These are phyloP conservation scores for Citrus sinensis DNA, from an alignment of 345 rosid genomes.

Conservation along the genomic window DNA sequence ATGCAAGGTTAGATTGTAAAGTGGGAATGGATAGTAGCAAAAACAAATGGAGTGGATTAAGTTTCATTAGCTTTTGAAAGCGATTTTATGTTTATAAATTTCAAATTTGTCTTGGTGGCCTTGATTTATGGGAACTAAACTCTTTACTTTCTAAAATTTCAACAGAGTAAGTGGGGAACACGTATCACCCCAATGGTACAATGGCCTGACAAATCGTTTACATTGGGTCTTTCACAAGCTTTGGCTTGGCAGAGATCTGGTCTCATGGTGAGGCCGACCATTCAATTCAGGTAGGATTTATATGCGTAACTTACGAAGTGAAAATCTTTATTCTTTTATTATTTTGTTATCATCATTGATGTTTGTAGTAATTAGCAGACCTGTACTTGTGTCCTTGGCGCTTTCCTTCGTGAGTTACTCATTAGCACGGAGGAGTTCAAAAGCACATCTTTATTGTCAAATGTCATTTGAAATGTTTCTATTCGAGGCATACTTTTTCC, in stretches of 20 bases:
- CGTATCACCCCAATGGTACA: constrained; percentile 80
- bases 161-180: constrained; percentile 89
- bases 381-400: not conserved
- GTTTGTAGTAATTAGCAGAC: not conserved
- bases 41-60: not conserved
- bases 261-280: constrained; percentile 75
- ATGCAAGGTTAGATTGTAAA: constrained; percentile 54
- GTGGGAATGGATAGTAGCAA: not conserved
- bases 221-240: constrained; percentile 70
- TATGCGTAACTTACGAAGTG: too few relatives aligned
- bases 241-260: constrained; percentile 96
- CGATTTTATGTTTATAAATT: not conserved
- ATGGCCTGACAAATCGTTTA: constrained; percentile 89
- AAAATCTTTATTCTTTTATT: not conserved
- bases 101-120: not conserved
- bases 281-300: constrained; percentile 67
- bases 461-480: not conserved
- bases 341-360: not conserved
- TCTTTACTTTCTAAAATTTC: constrained; percentile 7
- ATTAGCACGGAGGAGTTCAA: not conserved
- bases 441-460: not conserved
- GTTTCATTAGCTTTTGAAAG: not conserved
- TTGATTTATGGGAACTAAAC: constrained; percentile 2
- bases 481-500: not conserved
- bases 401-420: not conserved